phyloP scores from a whole-genome alignment of 2,329 filamentous ascomycete genomes.

The Fusarium sp. region DNA sequence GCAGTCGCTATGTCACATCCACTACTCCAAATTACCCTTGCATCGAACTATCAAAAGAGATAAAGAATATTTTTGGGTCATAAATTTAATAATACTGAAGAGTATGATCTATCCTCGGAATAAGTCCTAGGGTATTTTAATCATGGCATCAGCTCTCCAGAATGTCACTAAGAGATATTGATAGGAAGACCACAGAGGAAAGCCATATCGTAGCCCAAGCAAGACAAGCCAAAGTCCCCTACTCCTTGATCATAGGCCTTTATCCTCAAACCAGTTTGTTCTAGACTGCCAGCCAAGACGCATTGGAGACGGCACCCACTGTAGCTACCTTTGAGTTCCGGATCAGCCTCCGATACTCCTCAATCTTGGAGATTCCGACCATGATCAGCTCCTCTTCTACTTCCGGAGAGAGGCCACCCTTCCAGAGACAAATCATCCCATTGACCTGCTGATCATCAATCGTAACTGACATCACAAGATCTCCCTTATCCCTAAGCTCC shows the following conservation, averaged over 20 bases:
- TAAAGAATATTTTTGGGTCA: neutral
- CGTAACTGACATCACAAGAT: neutral
- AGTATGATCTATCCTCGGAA: neutral
- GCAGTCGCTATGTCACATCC: neutral
- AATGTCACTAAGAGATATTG: neutral
- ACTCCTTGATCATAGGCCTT: neutral
- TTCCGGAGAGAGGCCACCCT: rapidly evolving
- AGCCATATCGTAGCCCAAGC: neutral
- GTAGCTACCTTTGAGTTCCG: neutral
- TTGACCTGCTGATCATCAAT: neutral
- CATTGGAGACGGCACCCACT: neutral
- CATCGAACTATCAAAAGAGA: neutral
- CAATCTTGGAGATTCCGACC: neutral
- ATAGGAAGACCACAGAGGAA: no score
- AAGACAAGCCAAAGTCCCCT: neutral
- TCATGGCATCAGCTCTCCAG: neutral
- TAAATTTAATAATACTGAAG: neutral
- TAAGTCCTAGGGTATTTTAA: neutral
- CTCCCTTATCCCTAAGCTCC: neutral
- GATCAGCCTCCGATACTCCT: neutral
- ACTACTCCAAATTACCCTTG: neutral
- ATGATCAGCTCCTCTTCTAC: neutral
- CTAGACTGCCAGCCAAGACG: neutral
- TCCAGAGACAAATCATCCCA: neutral
- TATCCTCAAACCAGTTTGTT: rapidly evolving